These are phyloP conservation scores for Sherardia arvensis DNA, from an alignment of 257 asterid species.

Conservation along the genomic window DNA sequence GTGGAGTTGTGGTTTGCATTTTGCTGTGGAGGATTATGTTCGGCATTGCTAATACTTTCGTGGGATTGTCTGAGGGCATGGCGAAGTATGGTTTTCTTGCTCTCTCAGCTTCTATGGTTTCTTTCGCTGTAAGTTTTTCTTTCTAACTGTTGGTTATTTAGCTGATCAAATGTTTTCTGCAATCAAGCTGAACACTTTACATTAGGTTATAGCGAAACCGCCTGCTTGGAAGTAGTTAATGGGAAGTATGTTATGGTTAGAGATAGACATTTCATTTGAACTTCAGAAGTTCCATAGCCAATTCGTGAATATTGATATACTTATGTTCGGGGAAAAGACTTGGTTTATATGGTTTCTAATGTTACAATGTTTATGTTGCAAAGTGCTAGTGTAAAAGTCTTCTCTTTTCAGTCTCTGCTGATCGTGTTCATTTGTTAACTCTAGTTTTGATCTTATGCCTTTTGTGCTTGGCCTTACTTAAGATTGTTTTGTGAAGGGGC, in stretches of 20 bases:
- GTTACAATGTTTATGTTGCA: not conserved
- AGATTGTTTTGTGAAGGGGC: constrained; percentile 19
- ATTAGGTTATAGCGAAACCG: not conserved
- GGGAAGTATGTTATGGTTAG: not conserved
- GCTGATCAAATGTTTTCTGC: not conserved
- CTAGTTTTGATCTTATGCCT: not conserved
- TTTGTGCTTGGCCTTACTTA: not conserved
- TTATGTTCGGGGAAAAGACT: not conserved
- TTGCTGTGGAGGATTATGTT: constrained; percentile 81
- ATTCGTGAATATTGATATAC: not conserved
- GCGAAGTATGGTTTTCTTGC: constrained; percentile 95
- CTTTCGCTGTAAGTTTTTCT: constrained; percentile 68
- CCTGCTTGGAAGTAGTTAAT: not conserved
- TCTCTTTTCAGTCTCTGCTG: not conserved
- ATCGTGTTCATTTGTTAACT: not conserved
- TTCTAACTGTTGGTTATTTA: constrained; percentile 8
- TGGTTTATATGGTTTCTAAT: not conserved
- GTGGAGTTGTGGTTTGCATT: constrained; percentile 66
- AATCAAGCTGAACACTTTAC: not conserved
- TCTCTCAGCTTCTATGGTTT: constrained; percentile 77
- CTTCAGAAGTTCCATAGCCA: not conserved
- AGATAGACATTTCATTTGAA: too few species aligned
- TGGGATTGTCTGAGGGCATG: constrained; percentile 91
- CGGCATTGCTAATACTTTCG: constrained; percentile 67
- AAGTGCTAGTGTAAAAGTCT: not conserved